phyloP scores from a whole-genome alignment of 371 early-diverging fungal species.

The Apophysomyces ossiformis region DNA sequence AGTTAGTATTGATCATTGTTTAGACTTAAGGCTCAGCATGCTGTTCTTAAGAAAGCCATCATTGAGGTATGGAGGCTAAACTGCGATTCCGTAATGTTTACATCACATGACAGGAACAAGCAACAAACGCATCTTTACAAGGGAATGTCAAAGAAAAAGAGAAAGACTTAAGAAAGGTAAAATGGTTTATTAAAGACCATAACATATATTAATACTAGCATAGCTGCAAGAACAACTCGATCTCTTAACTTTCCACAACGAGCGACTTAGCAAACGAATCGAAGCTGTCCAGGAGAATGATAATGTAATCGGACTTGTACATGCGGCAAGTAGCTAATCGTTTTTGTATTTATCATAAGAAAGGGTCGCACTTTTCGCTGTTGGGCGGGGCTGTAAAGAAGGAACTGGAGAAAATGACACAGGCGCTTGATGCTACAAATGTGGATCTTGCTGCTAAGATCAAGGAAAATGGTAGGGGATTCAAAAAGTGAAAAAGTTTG shows the following conservation, averaged over 20 bases:
- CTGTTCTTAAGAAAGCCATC: slow-evolving; percentile 66
- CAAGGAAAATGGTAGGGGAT: slow-evolving; percentile 60
- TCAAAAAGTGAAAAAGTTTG: slow-evolving; percentile 4
- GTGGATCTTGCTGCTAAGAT: slow-evolving; percentile 62
- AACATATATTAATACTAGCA: neutral
- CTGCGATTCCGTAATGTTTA: neutral
- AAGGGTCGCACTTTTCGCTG: slow-evolving; percentile 53
- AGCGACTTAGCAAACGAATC: slow-evolving; percentile 69
- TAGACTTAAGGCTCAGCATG: slow-evolving; percentile 69
- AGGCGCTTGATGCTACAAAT: slow-evolving; percentile 57
- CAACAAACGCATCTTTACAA: slow-evolving; percentile 57
- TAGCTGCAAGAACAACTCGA: slow-evolving; percentile 65
- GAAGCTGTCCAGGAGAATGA: slow-evolving; percentile 62
- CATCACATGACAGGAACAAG: slow-evolving; percentile 56
- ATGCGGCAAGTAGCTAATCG: neutral
- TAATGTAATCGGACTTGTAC: slow-evolving; percentile 30
- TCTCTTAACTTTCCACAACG: slow-evolving; percentile 67
- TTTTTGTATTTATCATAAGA: slow-evolving; percentile 23
- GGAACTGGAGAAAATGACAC: slow-evolving; percentile 60
- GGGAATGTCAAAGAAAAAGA: slow-evolving; percentile 69
- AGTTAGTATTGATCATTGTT: neutral
- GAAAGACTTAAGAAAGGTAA: slow-evolving; percentile 67
- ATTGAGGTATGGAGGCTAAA: slow-evolving; percentile 48
- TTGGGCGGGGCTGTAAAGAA: slow-evolving; percentile 66
- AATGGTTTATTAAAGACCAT: neutral